Conservation (phyloP, 2,329 filamentous ascomycete species). For the Penicillium sp. region DNA sequence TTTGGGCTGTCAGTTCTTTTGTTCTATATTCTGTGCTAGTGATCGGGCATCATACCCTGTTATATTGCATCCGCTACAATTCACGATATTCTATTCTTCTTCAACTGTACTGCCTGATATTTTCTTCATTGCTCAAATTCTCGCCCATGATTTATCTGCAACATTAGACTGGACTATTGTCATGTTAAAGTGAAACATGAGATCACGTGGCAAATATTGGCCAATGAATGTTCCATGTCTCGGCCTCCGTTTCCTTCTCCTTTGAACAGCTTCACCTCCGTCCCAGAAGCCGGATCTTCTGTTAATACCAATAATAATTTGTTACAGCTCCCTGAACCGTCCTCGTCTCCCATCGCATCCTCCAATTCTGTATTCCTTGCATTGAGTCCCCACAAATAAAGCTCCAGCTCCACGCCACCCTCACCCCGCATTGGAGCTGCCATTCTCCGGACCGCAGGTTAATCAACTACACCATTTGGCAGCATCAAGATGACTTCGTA, state of each 20-base stretch:
- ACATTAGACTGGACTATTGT: background rate
- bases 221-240: background rate
- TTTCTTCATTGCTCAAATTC: background rate
- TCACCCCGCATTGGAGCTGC: slow-evolving; percentile 24
- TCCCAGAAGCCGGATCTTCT: slow-evolving; percentile 25
- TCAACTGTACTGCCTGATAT: background rate
- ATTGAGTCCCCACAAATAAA: slow-evolving; percentile 10
- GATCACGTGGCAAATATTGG: slow-evolving; percentile 17
- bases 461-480: background rate
- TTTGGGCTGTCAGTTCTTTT: slow-evolving; percentile 24
- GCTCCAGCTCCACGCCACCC: slow-evolving; percentile 20
- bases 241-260: slow-evolving; percentile 9
- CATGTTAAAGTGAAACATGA: slow-evolving; percentile 5
- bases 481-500: slow-evolving; percentile 68
- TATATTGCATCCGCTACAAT: slow-evolving; percentile 31
- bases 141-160: background rate
- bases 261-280: background rate
- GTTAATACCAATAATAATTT: slow-evolving; percentile 7
- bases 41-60: slow-evolving; percentile 39
- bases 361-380: background rate
- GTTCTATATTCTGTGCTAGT: slow-evolving; percentile 19
- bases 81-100: slow-evolving; percentile 15
- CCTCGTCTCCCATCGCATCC: background rate
- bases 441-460: slow-evolving; percentile 7
- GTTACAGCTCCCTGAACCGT: background rate